These are phyloP conservation scores for Cladosporium sp. DNA, from an alignment of 2,329 filamentous ascomycete species.

Conservation along the genomic window DNA sequence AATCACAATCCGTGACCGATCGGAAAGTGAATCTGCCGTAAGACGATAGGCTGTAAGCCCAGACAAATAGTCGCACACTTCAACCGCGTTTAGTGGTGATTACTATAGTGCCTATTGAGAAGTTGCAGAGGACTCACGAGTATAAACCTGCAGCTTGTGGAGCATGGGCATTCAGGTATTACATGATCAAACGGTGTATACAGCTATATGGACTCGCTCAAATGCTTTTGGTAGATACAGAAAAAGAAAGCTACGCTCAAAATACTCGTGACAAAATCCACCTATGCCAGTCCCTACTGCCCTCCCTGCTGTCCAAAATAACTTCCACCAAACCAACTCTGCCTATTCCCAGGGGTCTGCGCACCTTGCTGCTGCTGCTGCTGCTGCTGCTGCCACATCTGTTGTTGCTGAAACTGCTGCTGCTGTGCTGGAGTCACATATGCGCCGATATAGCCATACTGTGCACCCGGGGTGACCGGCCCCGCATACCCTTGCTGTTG, in stretches of 20 bases:
- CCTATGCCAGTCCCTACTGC: background rate
- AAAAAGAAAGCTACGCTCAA: background rate
- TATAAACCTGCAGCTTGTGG: too few species aligned
- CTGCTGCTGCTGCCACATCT: conserved; percentile 21
- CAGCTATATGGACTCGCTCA: background rate
- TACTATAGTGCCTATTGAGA: too few species aligned
- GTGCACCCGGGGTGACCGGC: background rate
- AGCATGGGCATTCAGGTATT: too few species aligned
- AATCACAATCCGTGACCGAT: too few species aligned
- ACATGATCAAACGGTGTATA: too few species aligned
- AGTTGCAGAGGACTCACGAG: too few species aligned
- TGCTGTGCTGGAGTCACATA: background rate
- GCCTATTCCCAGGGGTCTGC: conserved; percentile 11
- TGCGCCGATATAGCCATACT: background rate
- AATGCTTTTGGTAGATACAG: background rate
- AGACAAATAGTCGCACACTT: too few species aligned
- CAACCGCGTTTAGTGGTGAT: too few species aligned
- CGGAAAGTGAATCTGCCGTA: too few species aligned
- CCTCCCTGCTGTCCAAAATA: conserved; percentile 3
- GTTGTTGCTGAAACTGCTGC: conserved; percentile 13
- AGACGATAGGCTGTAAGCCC: too few species aligned
- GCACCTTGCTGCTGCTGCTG: conserved; percentile 18
- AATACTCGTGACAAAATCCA: background rate
- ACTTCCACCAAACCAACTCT: conserved; percentile 13
- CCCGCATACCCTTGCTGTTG: conserved; percentile 19